These are phyloP conservation scores for Ceratocystis colombiana DNA, from an alignment of 2,329 filamentous ascomycete species.

Conservation along the genomic window DNA sequence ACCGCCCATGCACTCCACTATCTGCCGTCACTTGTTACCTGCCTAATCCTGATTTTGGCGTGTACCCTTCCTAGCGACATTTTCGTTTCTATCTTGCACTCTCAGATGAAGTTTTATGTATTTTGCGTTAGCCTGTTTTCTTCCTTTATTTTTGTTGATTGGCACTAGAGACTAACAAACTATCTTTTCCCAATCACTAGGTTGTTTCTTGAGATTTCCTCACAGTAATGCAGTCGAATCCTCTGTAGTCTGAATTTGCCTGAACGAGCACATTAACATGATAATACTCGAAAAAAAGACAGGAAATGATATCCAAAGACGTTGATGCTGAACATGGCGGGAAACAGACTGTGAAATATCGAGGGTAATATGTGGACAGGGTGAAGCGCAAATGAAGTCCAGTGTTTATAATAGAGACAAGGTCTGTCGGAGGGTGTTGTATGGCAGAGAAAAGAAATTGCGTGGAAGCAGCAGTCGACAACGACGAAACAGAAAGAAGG, in stretches of 20 bases:
- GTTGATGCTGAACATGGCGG: neutral
- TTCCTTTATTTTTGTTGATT: neutral
- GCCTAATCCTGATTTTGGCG: neutral
- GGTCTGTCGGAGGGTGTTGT: too few species aligned
- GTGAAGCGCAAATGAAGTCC: too few species aligned
- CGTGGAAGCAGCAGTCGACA: too few species aligned
- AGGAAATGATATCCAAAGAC: neutral
- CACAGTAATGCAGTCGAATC: neutral
- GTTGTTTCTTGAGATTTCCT: slow-evolving; percentile 22
- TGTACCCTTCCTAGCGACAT: neutral
- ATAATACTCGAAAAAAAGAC: slow-evolving; percentile 7
- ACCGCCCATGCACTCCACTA: neutral
- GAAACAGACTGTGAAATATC: neutral
- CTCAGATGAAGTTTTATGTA: neutral
- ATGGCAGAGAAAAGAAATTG: too few species aligned
- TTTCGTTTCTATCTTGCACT: neutral
- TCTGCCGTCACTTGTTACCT: neutral
- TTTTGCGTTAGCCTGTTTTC: neutral
- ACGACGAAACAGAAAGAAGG: too few species aligned
- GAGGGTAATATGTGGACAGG: too few species aligned
- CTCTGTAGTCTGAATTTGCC: neutral
- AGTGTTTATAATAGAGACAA: too few species aligned
- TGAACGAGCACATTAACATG: neutral
- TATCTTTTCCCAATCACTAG: neutral
- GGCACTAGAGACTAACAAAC: slow-evolving; percentile 7